Conservation (phyloP, 2,329 filamentous ascomycete species). For the Pseudonectria foliicola region DNA sequence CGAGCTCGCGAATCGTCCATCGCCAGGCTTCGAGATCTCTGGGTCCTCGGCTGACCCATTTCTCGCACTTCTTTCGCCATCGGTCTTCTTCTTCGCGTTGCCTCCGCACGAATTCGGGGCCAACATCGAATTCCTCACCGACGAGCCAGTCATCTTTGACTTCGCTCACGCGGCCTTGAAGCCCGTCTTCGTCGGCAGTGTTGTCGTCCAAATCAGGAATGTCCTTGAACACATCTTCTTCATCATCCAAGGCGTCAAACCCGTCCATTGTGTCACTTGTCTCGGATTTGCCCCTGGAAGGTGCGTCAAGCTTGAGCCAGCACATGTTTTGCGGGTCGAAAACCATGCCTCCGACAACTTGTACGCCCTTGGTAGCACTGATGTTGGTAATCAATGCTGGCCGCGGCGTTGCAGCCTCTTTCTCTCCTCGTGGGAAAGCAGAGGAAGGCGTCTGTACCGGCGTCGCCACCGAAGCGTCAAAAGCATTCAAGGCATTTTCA, state of each 20-base stretch:
- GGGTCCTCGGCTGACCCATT: conserved; percentile 63
- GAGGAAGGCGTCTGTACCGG: conserved; percentile 38
- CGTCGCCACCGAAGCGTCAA: conserved; percentile 58
- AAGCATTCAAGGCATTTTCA: conserved; percentile 73
- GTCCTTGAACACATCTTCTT: conserved; percentile 90
- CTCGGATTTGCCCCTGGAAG: conserved; percentile 40
- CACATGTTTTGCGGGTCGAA: conserved; percentile 97
- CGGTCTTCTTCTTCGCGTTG: conserved; percentile 87
- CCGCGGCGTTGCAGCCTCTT: conserved; percentile 52
- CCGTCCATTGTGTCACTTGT: conserved; percentile 53
- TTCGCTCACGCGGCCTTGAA: conserved; percentile 49
- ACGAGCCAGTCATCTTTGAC: conserved; percentile 75
- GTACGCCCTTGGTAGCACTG: conserved; percentile 73
- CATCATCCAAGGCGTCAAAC: conserved; percentile 69
- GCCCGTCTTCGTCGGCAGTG: conserved; percentile 41
- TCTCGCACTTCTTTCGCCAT: conserved; percentile 82
- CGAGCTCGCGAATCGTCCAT: conserved; percentile 65
- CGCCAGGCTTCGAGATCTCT: conserved; percentile 60
- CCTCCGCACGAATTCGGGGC: conserved; percentile 82
- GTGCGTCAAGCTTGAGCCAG: conserved; percentile 73
- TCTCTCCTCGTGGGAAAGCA: conserved; percentile 47
- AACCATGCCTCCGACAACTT: conserved; percentile 96
- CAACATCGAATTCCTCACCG: conserved; percentile 95
- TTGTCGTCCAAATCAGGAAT: conserved; percentile 85
- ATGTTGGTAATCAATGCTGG: conserved; percentile 89